Percentiles rank a stretch among this genome's conserved stretches.
Conservation (phyloP, 2,329 filamentous ascomycete genomes). For the Penicillium glabrum region DNA sequence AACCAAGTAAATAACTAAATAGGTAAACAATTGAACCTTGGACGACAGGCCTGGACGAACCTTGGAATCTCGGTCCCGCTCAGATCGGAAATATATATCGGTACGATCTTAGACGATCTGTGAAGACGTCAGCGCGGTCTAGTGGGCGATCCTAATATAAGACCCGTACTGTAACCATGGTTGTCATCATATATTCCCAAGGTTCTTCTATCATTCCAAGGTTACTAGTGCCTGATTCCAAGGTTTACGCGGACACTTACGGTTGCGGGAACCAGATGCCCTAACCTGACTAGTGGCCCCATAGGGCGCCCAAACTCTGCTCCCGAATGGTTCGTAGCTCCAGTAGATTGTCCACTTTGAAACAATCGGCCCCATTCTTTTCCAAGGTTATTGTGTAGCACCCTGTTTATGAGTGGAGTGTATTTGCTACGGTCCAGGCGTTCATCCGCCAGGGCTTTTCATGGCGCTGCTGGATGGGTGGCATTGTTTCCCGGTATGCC, state of each 20-base stretch:
- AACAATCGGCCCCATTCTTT: no score
- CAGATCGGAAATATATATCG: background rate
- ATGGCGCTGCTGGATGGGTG: background rate
- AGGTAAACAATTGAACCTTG: background rate
- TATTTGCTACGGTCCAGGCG: background rate
- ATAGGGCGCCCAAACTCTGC: background rate
- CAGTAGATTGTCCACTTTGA: background rate
- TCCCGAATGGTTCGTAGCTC: background rate
- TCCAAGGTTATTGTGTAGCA: no score
- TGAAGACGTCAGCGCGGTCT: background rate
- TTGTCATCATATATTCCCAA: no score
- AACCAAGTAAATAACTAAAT: background rate
- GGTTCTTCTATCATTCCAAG: no score
- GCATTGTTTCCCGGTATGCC: background rate
- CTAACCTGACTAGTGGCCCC: background rate
- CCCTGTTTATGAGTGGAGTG: background rate
- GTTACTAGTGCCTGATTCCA: background rate
- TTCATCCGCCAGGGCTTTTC: background rate
- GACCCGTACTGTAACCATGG: no score
- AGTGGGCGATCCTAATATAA: background rate
- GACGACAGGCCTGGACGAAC: background rate
- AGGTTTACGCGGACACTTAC: background rate
- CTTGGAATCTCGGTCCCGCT: background rate
- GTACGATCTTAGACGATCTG: background rate
- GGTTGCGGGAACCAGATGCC: conserved; percentile 1